These are phyloP conservation scores for Spergularia marina DNA, from an alignment of 148 eudicot genomes.

Conservation along the genomic window DNA sequence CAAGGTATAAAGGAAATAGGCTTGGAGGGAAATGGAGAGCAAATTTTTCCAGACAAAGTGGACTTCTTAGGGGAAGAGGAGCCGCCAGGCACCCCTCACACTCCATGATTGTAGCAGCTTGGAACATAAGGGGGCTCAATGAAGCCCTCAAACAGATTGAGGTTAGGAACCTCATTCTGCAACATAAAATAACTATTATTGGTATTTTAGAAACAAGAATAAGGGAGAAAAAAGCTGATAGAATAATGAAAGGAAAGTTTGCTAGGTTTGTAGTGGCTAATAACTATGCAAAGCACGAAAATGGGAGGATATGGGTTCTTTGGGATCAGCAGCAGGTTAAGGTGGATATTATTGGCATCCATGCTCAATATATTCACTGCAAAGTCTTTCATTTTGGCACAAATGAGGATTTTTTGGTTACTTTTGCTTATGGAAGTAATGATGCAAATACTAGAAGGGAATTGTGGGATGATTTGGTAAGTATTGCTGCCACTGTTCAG, in stretches of 20 bases:
- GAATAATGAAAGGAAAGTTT: background rate
- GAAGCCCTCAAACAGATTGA: background rate
- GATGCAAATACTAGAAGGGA: too few relatives aligned
- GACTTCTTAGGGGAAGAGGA: background rate
- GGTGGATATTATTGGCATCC: background rate
- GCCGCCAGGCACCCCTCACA: background rate
- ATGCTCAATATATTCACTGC: background rate
- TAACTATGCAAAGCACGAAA: background rate
- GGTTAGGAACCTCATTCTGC: background rate
- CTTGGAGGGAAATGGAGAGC: too few relatives aligned
- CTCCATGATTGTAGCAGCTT: background rate
- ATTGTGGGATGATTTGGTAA: too few relatives aligned
- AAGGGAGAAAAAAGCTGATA: background rate
- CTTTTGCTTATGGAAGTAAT: too few relatives aligned
- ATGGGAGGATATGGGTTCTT: background rate
- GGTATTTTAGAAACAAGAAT: background rate
- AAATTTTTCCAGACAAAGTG: too few relatives aligned
- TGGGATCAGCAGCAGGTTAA: background rate
- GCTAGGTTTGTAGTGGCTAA: background rate
- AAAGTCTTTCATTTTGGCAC: background rate
- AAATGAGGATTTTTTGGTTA: background rate
- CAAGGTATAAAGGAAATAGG: too few relatives aligned
- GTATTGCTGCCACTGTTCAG: too few relatives aligned
- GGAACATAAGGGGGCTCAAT: background rate
- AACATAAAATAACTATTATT: background rate